Conservation (phyloP, 768 basidiomycete genomes). For the Leccinum ochraceum region DNA sequence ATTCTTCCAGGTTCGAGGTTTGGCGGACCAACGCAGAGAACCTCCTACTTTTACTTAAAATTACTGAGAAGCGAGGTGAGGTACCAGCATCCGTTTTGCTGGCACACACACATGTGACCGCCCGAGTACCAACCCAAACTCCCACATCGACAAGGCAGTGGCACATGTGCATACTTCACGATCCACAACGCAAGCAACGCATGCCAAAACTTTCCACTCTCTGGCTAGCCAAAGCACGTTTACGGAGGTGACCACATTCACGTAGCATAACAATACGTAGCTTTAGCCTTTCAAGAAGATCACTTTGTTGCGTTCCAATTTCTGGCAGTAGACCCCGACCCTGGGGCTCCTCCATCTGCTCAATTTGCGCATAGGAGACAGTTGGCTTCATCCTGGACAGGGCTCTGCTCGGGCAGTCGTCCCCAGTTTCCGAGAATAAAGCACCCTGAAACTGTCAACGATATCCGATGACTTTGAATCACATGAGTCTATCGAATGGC, state of each 20-base stretch:
- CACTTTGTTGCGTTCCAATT: not conserved
- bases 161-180: conserved; percentile 88
- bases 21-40: no score
- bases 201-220: conserved; percentile 33
- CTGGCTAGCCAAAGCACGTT: not conserved
- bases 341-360: not conserved
- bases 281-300: not conserved
- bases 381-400: no score
- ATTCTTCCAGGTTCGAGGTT: not conserved
- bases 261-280: no score
- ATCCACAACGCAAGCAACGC: conserved; percentile 98
- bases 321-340: not conserved
- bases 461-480: no score
- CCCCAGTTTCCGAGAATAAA: no score
- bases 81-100: not conserved
- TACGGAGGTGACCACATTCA: not conserved
- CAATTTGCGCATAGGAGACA: not conserved
- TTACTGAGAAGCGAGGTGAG: no score
- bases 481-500: not conserved
- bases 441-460: no score
- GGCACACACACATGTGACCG: not conserved
- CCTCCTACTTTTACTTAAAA: no score
- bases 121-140: not conserved
- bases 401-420: no score
- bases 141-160: conserved; percentile 82